Conservation (phyloP, 1,139 yeast species). For the Pichia sp. region DNA sequence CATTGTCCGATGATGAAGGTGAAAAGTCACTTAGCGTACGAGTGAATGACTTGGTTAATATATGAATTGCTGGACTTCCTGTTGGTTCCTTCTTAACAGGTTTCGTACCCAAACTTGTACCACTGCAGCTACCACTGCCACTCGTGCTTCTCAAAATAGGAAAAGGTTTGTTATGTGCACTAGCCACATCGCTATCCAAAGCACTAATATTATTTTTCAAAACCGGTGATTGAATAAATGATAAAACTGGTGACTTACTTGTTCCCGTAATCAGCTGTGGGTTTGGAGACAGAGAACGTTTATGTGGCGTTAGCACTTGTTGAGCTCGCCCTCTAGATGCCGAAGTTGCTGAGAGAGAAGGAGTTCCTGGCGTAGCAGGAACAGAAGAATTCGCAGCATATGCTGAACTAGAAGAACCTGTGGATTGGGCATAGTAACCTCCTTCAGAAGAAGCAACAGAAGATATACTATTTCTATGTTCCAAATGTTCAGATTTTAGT, state of each 20-base stretch:
- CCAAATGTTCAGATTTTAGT: constrained; percentile 76
- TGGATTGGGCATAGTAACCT: constrained; percentile 20
- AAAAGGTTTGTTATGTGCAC: background rate
- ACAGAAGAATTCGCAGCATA: background rate
- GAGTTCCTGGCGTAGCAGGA: constrained; percentile 19
- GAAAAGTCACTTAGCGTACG: constrained; percentile 45
- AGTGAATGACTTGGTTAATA: constrained; percentile 29
- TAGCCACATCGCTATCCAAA: background rate
- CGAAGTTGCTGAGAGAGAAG: constrained; percentile 13
- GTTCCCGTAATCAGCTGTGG: constrained; percentile 11
- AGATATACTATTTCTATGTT: constrained; percentile 36
- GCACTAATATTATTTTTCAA: constrained; percentile 1
- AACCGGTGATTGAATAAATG: constrained; percentile 14
- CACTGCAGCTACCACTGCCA: background rate
- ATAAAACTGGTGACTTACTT: constrained; percentile 12
- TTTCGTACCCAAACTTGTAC: background rate
- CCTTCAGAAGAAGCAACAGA: constrained; percentile 30
- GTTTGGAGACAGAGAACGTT: constrained; percentile 13
- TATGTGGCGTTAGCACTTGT: constrained; percentile 11
- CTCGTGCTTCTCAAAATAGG: background rate
- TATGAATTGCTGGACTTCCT: constrained; percentile 24
- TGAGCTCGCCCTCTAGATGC: constrained; percentile 12
- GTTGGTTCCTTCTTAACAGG: background rate
- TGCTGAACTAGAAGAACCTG: constrained; percentile 18
- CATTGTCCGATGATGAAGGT: constrained; percentile 68